Base-by-base conservation (phyloP, 2,329 filamentous ascomycete genomes). In the Harringtonia aguacate region DNA sequence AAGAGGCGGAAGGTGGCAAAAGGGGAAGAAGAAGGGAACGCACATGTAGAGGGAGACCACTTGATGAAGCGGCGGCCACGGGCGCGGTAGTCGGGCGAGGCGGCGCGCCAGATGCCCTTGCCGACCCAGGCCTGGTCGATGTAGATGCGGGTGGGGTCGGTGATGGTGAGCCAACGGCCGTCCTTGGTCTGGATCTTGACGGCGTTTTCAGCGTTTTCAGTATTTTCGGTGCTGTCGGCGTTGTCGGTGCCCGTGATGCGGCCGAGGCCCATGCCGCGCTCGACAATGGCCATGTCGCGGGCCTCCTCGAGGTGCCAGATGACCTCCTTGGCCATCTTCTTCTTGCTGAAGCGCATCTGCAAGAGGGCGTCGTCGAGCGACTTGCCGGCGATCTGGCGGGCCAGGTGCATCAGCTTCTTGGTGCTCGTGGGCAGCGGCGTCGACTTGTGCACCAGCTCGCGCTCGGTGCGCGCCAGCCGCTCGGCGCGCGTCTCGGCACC, bases 271-370 rank as follows among this genome's bases (percentile, higher is more conserved):
- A 98, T 97, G 13, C 87, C 88, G 33, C 82, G 74, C 54, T 74
- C 74, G 15, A 84, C 84, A 52, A 95, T 70, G 30, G 92, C 92
- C 56, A 82, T 69, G 58, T 95, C 86, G 46, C 83, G 77, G 2
- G 90, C 89, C 55, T 85, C 75, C 58, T 92, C 78, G 17, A 98
- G 69, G 58, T 92, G 85, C 57, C 79, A 81, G 53, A 76, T 69
- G 24, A 97, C 78, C 56, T 95, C 87, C 52, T 77, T 70, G 8
- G 90, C 86, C 50, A 84, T 84, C 68, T 88, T 90, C 77, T 98
- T 98, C 70, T 87, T 86, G 62, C 83, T 90, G 68, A 90, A 97
- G 45, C 82, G 78, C 86, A 98, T 95, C 71, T 98, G 92, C 44
- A 85, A 67, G 52, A 97, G 86, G 14, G 92, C 92, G 30, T 98